These are phyloP conservation scores for Rhizoclosmatium globosum DNA, from an alignment of 192 early-diverging fungal species.

Conservation along the genomic window DNA sequence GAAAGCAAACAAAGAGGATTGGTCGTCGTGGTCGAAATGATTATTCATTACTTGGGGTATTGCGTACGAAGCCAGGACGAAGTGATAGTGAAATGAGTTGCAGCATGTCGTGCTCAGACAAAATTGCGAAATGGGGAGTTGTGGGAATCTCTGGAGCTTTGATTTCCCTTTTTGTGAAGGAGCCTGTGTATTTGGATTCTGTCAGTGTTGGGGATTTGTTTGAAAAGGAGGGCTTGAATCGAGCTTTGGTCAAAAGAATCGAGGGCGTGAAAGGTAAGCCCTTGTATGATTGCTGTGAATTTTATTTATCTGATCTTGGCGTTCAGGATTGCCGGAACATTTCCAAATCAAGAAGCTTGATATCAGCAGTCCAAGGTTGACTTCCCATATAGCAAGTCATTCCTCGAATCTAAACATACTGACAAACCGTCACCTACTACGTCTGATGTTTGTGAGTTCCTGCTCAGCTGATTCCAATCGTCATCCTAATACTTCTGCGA, in stretches of 20 bases:
- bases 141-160: constrained; percentile 80
- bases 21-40: constrained; percentile 68
- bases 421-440: not conserved
- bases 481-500: not conserved
- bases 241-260: constrained; percentile 72
- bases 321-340: not conserved
- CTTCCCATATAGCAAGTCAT: constrained; percentile 7
- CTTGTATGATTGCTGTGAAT: not conserved
- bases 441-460: constrained; percentile 12
- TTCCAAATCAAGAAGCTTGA: not conserved
- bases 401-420: not conserved
- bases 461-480: not conserved
- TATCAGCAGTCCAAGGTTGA: not conserved
- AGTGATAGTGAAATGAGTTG: constrained; percentile 75
- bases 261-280: constrained; percentile 40
- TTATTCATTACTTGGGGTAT: constrained; percentile 62
- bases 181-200: constrained; percentile 73
- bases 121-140: constrained; percentile 88
- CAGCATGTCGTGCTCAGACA: constrained; percentile 87
- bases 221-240: constrained; percentile 62
- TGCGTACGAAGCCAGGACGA: constrained; percentile 80
- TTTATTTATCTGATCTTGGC: not conserved
- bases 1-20: not conserved
- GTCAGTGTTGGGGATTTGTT: constrained; percentile 77
- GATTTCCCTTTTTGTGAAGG: constrained; percentile 61